Conservation (phyloP, 345 rosid genomes). For the Microthlaspi erraticum region DNA sequence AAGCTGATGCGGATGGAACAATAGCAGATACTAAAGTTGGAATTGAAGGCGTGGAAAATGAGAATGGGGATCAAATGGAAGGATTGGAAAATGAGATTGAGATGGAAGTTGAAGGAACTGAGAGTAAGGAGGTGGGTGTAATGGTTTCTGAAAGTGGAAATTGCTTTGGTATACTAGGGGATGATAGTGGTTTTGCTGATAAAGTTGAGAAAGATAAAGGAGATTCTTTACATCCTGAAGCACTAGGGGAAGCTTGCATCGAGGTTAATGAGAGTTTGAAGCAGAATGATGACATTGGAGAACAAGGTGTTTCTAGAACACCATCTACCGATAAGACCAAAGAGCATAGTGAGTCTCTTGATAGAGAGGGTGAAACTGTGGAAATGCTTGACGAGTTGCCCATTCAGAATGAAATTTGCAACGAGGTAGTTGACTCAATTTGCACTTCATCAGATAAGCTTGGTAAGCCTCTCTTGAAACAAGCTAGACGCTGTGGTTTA, state of each 20-base stretch:
- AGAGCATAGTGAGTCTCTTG: constrained; percentile 38
- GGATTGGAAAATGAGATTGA: constrained; percentile 38
- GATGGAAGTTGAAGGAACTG: constrained; percentile 34
- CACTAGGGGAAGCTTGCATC: constrained; percentile 38
- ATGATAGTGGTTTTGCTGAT: constrained; percentile 26
- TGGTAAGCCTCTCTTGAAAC: constrained; percentile 62
- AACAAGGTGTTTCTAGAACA: constrained; percentile 35
- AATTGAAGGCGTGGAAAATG: constrained; percentile 28
- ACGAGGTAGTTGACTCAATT: constrained; percentile 42
- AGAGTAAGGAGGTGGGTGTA: constrained; percentile 30
- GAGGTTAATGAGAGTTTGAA: constrained; percentile 41
- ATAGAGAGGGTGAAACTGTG: constrained; percentile 44
- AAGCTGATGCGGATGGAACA: constrained; percentile 32
- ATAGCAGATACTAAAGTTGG: constrained; percentile 22
- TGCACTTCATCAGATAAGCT: constrained; percentile 43
- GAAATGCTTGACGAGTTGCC: constrained; percentile 49
- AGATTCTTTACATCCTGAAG: constrained; percentile 34
- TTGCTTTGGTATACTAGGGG: constrained; percentile 25
- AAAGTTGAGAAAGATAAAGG: constrained; percentile 12
- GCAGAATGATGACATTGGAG: constrained; percentile 37
- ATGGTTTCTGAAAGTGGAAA: constrained; percentile 31
- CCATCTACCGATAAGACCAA: constrained; percentile 45
- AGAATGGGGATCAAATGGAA: constrained; percentile 32
- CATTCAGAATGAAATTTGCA: constrained; percentile 44
- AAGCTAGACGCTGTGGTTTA: constrained; percentile 88